Percentiles rank a stretch among this genome's conserved stretches.
Evolutionary conservation across 2,329 filamentous ascomycete genomes (phyloP).

Genomic region (Colletotrichum salicis): DNA sequence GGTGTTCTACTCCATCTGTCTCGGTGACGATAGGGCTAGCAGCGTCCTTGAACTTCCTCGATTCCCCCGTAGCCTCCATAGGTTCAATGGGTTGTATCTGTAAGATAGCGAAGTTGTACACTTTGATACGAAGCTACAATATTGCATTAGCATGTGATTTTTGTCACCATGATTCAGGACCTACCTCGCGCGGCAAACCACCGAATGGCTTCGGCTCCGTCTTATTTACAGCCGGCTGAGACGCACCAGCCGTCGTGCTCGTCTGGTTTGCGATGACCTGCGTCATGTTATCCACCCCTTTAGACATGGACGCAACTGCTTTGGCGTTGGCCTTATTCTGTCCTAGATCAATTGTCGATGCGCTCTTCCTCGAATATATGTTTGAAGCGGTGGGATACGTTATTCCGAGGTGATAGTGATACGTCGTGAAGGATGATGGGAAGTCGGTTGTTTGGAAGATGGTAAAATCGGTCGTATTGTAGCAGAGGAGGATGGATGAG

Average conservation of each 20-base stretch:
- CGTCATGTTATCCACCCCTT: too few species aligned
- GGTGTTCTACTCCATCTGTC: too few species aligned
- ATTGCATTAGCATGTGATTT: too few species aligned
- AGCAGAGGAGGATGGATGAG: too few species aligned
- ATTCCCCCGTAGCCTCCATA: background rate
- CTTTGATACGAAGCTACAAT: background rate
- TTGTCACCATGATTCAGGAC: too few species aligned
- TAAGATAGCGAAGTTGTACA: conserved; percentile 8
- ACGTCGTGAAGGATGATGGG: background rate
- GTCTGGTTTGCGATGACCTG: too few species aligned
- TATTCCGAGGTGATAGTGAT: background rate
- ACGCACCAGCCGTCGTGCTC: too few species aligned
- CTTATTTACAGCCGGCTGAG: too few species aligned
- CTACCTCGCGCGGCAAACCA: too few species aligned
- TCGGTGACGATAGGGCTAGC: too few species aligned
- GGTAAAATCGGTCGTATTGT: background rate
- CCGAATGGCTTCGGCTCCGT: too few species aligned
- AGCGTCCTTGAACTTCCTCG: conserved; percentile 13
- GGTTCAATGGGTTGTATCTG: background rate
- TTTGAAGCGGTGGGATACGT: background rate
- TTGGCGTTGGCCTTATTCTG: background rate
- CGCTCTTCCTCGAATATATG: background rate
- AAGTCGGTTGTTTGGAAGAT: background rate
- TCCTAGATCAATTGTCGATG: background rate
- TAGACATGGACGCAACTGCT: too few species aligned